A percentile compares a stretch with the other conserved stretches of the same genome.
Conservation (phyloP, 345 rosid genomes). For the Brassica incana region DNA sequence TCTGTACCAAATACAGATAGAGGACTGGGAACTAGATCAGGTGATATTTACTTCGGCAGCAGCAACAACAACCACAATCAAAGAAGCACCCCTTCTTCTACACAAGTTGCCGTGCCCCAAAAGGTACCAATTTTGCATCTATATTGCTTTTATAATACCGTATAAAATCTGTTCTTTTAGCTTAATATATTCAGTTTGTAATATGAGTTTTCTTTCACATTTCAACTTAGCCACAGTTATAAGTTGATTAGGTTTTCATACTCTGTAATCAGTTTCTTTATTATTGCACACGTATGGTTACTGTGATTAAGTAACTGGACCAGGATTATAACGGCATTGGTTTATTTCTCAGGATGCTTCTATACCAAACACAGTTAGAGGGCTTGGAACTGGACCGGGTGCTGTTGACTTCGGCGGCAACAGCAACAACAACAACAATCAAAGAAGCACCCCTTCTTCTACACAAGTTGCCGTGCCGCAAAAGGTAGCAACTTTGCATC, state of each 20-base stretch:
- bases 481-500: conserved; percentile 48
- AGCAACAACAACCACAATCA: neutral
- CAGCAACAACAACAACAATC: neutral
- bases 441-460: neutral
- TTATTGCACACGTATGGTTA: neutral
- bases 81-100: conserved; percentile 11
- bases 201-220: neutral
- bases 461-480: conserved; percentile 40
- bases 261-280: neutral
- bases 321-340: neutral
- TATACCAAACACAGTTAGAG: neutral
- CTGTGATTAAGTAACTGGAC: neutral
- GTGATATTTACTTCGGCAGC: neutral
- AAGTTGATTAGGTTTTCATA: neutral
- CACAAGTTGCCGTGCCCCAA: conserved; percentile 45
- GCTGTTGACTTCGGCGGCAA: neutral
- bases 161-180: neutral
- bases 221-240: neutral
- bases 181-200: neutral
- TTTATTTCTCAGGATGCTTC: neutral
- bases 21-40: neutral
- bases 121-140: conserved; percentile 47
- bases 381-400: neutral
- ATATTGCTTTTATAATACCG: neutral
- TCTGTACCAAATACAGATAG: neutral